These are phyloP conservation scores for Lactifluus pinguis DNA, from an alignment of 768 basidiomycete species.

Conservation along the genomic window DNA sequence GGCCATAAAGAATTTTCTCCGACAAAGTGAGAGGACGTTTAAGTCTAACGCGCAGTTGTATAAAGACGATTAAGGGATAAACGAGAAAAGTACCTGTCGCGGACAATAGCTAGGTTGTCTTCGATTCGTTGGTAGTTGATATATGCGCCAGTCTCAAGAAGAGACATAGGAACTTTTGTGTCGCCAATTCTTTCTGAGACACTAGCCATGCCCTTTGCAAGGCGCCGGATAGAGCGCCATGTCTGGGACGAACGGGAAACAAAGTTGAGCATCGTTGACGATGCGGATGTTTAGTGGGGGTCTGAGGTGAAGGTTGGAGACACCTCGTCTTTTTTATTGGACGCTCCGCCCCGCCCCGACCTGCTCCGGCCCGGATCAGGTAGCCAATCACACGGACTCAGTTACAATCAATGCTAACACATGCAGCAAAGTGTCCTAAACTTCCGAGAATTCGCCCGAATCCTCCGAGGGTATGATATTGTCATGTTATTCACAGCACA, in stretches of 20 bases:
- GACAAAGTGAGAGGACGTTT: slow-evolving; percentile 87
- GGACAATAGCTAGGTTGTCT: slow-evolving; percentile 87
- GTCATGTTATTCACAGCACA: no score
- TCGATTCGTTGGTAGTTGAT: slow-evolving; percentile 98
- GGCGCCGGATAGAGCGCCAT: slow-evolving; percentile 18
- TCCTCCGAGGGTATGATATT: neutral
- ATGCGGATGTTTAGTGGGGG: slow-evolving; percentile 12
- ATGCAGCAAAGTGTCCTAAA: neutral
- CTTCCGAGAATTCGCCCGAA: no score
- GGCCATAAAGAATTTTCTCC: slow-evolving; percentile 97
- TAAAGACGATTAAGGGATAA: neutral
- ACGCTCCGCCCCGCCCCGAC: neutral
- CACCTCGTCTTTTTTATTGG: neutral
- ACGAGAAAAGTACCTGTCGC: slow-evolving; percentile 49
- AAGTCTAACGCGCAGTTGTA: slow-evolving; percentile 40
- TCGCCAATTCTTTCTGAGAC: slow-evolving; percentile 70
- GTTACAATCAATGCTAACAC: neutral
- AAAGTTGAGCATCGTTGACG: slow-evolving; percentile 19
- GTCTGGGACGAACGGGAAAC: slow-evolving; percentile 16
- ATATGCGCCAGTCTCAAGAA: slow-evolving; percentile 71
- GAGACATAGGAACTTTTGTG: slow-evolving; percentile 83
- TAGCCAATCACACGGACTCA: slow-evolving; percentile 4
- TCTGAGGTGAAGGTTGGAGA: neutral
- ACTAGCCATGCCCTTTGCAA: slow-evolving; percentile 62
- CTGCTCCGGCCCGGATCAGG: slow-evolving; percentile 8